A percentile compares a stretch with the other conserved stretches of the same genome.
Conservation (phyloP, 73 alveolate species). For the Blepharisma stoltei region DNA sequence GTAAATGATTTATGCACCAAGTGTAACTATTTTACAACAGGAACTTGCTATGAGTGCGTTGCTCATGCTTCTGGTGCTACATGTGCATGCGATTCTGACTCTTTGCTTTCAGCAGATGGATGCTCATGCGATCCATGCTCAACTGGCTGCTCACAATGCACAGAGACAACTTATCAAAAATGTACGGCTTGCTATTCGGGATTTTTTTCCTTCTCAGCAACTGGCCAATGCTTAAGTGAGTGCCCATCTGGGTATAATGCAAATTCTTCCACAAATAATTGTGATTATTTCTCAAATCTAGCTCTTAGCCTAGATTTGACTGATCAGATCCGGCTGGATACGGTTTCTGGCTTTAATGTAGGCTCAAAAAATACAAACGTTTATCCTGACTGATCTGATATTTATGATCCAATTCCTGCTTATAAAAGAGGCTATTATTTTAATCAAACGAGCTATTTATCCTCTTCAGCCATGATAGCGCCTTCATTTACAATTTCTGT, state of each 20-base stretch:
- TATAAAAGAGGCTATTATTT: too few relatives aligned
- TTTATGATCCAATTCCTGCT: too few relatives aligned
- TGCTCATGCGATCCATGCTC: not conserved
- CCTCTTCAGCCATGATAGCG: too few relatives aligned
- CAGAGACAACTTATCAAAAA: not conserved
- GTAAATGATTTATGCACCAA: not conserved
- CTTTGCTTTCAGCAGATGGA: not conserved
- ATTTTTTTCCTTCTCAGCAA: not conserved
- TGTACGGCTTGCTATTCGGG: slow-evolving; percentile 8
- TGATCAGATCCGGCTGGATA: too few relatives aligned
- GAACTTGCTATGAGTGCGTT: slow-evolving; percentile 3
- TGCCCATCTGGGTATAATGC: not conserved
- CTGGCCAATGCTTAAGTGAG: not conserved
- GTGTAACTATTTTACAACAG: not conserved
- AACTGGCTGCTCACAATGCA: not conserved
- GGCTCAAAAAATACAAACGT: too few relatives aligned
- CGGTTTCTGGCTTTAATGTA: too few relatives aligned
- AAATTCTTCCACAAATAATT: not conserved
- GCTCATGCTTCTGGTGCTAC: slow-evolving; percentile 12
- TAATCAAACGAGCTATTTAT: too few relatives aligned
- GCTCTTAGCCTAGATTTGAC: too few relatives aligned
- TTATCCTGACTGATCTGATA: too few relatives aligned
- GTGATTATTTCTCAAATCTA: not conserved
- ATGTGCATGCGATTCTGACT: slow-evolving; percentile 4
- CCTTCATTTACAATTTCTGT: too few relatives aligned